A percentile compares a stretch with the other conserved stretches of the same genome.
Conservation (phyloP, 192 early-diverging fungal genomes). For the Dissophora ornata region DNA sequence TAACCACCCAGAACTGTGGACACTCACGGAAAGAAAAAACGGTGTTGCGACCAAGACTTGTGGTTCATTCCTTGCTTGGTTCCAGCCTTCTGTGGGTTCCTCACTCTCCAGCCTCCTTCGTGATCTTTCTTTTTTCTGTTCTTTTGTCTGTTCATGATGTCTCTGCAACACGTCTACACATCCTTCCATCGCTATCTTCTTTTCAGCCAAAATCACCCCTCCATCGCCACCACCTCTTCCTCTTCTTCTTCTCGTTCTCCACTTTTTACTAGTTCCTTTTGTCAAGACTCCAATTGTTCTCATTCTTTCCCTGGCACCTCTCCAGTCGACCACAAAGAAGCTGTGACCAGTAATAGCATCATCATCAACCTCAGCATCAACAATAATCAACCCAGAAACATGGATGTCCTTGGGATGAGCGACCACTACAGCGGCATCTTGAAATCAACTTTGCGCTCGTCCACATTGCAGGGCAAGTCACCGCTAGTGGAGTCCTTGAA, state of each 20-base stretch:
- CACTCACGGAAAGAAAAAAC: too few relatives aligned
- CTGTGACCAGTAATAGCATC: not conserved
- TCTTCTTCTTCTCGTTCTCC: not conserved
- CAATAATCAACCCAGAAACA: not conserved
- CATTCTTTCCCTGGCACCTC: not conserved
- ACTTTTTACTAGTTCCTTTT: not conserved
- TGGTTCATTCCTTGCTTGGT: too few relatives aligned
- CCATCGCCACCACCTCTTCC: not conserved
- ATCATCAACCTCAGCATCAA: not conserved
- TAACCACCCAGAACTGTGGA: too few relatives aligned
- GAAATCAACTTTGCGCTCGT: not conserved
- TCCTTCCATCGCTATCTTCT: constrained; percentile 32
- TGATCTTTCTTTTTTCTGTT: constrained; percentile 2
- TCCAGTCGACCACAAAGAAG: not conserved
- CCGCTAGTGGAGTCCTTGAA: constrained; percentile 7
- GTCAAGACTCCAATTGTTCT: not conserved
- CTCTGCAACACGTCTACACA: constrained; percentile 9
- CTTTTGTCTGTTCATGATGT: constrained; percentile 7
- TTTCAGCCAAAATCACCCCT: constrained; percentile 1
- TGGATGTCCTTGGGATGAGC: constrained; percentile 27
- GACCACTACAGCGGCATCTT: not conserved
- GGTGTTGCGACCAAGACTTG: not conserved
- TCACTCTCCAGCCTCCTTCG: not conserved
- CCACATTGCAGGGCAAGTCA: not conserved
- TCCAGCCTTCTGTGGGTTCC: not conserved